Base-by-base conservation (phyloP, 768 basidiomycete species). In the Tephrocybe sp. region DNA sequence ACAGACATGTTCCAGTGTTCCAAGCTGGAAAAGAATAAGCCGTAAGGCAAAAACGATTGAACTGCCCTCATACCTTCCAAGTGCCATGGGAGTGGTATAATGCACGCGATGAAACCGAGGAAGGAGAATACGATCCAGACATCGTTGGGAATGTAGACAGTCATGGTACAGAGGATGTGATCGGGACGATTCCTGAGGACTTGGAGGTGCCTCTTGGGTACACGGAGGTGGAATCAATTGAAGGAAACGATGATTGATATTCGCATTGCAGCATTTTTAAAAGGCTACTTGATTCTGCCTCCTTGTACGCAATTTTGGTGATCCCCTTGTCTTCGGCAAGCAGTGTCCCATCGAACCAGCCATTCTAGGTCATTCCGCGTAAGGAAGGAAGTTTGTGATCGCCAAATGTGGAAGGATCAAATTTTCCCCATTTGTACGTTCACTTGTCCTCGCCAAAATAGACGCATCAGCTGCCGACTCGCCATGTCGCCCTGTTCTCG, bases 51-150 rank as follows among this genome's bases (percentile, higher is more conserved):
- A 30, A 43, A 31, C 13, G 30, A 25, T 31, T 12, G 8, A 27
- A 28, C 30, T 16, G 12, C 26, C 18, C 31, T 28, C 44, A 1
- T 52, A 77, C 76, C 84, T 74, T 86, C 76, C 35, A 84, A 69
- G 63, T 91, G 88, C 80, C 83, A 85, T 9, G 82, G 79, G 18
- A 85, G 69, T 4, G 88, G 85, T 30, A 87, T 78, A 38, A 73
- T 60, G 32, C 75, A 78, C 21, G 80, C 57, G 26, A 86, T n/a
- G 58, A 86, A 80, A 41, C 79, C 77, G 19, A 80, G 54, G 64
- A 85, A 86, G 57, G 83, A 65, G 51, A 77, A 76, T 19, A 75
- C 71, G 63, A 75, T 81, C 26, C 50, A 51, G 24, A 83, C 58
- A 55, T 67, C 69, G 55, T 75, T 75, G 15, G 77, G 75, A 49